Percentiles rank a stretch among this genome's conserved stretches.
These are phyloP conservation scores for Alternaria hordeiaustralica DNA, from an alignment of 2,329 filamentous ascomycete species.

Conservation along the genomic window DNA sequence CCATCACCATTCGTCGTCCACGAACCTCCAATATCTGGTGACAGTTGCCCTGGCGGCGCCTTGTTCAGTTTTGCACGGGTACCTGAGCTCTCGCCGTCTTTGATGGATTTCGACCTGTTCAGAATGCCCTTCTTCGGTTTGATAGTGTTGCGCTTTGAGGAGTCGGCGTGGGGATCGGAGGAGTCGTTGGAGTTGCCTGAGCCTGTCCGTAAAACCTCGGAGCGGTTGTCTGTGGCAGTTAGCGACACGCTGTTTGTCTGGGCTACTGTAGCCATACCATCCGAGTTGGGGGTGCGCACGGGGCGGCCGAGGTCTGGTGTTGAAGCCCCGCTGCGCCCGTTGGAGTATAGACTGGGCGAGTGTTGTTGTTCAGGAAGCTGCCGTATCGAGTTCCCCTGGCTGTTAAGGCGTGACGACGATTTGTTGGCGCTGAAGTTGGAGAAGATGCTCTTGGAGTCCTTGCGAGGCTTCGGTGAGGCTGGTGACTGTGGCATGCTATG, in stretches of 20 bases:
- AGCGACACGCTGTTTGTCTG: not conserved
- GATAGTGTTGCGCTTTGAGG: constrained; percentile 28
- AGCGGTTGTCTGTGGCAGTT: constrained; percentile 37
- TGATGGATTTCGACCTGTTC: constrained; percentile 53
- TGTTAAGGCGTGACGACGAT: constrained; percentile 52
- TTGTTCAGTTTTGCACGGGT: constrained; percentile 42
- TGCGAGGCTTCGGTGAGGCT: constrained; percentile 44
- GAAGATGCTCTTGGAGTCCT: constrained; percentile 54
- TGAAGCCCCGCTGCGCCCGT: constrained; percentile 54
- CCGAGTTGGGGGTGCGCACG: constrained; percentile 46
- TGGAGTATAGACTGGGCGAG: constrained; percentile 45
- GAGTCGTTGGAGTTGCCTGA: constrained; percentile 40
- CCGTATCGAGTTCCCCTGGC: constrained; percentile 44
- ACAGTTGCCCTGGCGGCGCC: constrained; percentile 38
- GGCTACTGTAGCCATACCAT: constrained; percentile 29
- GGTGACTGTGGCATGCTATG: constrained; percentile 42
- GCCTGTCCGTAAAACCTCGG: constrained; percentile 36
- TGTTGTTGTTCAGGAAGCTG: constrained; percentile 45
- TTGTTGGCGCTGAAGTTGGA: constrained; percentile 57
- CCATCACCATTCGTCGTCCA: constrained; percentile 47
- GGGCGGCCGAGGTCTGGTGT: constrained; percentile 55
- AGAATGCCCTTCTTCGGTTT: constrained; percentile 49
- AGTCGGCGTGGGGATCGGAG: constrained; percentile 26
- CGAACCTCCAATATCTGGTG: constrained; percentile 35
- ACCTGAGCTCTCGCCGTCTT: constrained; percentile 48